phyloP scores from a whole-genome alignment of 2,329 filamentous ascomycete genomes.

The Coleophoma eucalyptorum region DNA sequence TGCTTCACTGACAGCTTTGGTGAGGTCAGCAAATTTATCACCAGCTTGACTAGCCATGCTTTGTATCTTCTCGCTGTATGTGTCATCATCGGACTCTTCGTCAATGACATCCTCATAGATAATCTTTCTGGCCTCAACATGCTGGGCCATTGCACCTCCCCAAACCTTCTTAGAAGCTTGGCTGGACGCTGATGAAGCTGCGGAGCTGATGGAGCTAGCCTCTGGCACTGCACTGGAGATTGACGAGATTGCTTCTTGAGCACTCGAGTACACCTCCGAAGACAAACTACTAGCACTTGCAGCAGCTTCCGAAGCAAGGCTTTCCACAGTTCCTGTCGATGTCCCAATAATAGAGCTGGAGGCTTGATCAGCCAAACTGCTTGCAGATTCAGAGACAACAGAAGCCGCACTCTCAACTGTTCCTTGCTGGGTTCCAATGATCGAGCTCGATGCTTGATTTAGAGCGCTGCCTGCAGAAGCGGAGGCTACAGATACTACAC shows the following conservation, averaged over 20 bases:
- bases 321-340: not conserved
- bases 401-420: slow-evolving; percentile 22
- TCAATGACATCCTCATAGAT: slow-evolving; percentile 40
- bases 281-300: slow-evolving; percentile 28
- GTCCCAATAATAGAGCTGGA: slow-evolving; percentile 16
- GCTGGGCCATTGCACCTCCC: slow-evolving; percentile 30
- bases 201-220: slow-evolving; percentile 19
- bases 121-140: slow-evolving; percentile 46
- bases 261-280: slow-evolving; percentile 23
- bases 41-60: slow-evolving; percentile 46
- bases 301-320: slow-evolving; percentile 16
- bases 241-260: not conserved
- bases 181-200: slow-evolving; percentile 18
- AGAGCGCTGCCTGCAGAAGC: slow-evolving; percentile 19
- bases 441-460: slow-evolving; percentile 17
- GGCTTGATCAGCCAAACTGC: slow-evolving; percentile 3
- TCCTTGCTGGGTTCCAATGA: slow-evolving; percentile 17
- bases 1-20: slow-evolving; percentile 51
- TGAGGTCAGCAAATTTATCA: slow-evolving; percentile 48
- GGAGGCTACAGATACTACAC: slow-evolving; percentile 15
- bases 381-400: slow-evolving; percentile 11
- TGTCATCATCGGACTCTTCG: slow-evolving; percentile 35
- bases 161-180: slow-evolving; percentile 46
- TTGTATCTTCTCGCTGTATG: slow-evolving; percentile 46
- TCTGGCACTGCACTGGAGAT: not conserved